Base-by-base conservation (phyloP, 1,139 yeast species). In the Suhomyces coccinellae region DNA sequence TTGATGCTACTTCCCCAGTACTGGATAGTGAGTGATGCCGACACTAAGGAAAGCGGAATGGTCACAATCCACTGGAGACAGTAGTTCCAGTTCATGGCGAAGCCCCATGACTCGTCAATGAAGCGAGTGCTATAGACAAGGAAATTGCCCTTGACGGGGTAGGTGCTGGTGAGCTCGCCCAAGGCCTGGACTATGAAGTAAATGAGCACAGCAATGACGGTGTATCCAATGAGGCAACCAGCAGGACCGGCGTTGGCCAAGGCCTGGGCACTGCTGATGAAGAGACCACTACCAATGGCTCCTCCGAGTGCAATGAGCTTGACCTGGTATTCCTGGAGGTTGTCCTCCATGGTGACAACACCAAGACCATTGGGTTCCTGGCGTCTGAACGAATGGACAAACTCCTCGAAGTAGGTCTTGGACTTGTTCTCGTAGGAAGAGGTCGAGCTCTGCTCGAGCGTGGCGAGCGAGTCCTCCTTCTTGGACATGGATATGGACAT, bases 211-310 rank as follows among this genome's bases (percentile, higher is more conserved):
- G 61, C 56, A 22, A 58, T 57, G 12, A 59, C 45, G 27, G 55
- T 46, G 52, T 60, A 60, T 3, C 61, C 63, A 33, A 59, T 55
- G 37, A 60, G 48, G 38, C 61, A 52, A 6, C 59, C 60, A 14
- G 56, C 62, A 1, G 64, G 62, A 4, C 62, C 63, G 2, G 53
- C 54, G 6, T 46, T 43, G 20, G 56, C 49, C 24, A 59, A 53
- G 13, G 63, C 60, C 22, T 41, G 40, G 16, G 53, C 54, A 46
- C 51, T 57, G 33, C 72, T 69, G 35, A 72, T 68, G 46, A 70
- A 71, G 33, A 72, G 57, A 40, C 77, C 77, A 22, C 72, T 62
- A 38, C 77, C 77, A 38, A 72, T 68, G 38, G 71, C 66, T 22
- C 75, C 74, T 30, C 76, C 72, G 40, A 72, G 56, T 24, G 75